phyloP scores from a whole-genome alignment of 139 green algal genomes.

The Micromonas commoda region DNA sequence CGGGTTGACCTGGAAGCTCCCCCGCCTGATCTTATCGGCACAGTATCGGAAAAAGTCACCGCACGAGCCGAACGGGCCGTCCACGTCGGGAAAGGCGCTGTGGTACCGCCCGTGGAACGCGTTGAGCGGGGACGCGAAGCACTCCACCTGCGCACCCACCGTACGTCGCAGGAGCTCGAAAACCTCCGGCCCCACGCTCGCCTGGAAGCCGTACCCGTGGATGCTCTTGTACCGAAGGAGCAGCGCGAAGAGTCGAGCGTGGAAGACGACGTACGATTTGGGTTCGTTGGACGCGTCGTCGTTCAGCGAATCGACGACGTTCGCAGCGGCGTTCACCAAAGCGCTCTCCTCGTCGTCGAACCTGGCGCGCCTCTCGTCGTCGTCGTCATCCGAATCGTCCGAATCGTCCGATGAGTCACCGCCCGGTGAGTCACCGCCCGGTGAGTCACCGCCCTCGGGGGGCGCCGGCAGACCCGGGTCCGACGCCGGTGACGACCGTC shows the following conservation, averaged over 20 bases:
- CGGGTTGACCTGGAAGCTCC: constrained; percentile 21
- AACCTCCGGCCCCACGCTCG: background rate
- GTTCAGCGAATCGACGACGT: too few species aligned
- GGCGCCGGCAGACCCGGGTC: too few species aligned
- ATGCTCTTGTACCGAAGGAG: constrained; percentile 24
- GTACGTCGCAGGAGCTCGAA: background rate
- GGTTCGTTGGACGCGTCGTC: too few species aligned
- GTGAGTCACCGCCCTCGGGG: too few species aligned
- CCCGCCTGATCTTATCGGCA: background rate
- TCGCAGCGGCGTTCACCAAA: too few species aligned
- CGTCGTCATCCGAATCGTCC: background rate
- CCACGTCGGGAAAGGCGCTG: constrained; percentile 24
- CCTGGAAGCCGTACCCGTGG: constrained; percentile 27
- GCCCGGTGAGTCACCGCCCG: background rate
- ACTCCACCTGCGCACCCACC: constrained; percentile 4
- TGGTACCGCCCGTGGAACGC: background rate
- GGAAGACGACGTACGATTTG: background rate
- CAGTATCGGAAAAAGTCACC: constrained; percentile 5
- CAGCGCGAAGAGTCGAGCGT: constrained; percentile 17
- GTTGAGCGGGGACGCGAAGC: constrained; percentile 28
- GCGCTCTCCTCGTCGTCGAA: too few species aligned
- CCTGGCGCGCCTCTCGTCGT: background rate
- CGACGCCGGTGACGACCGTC: too few species aligned
- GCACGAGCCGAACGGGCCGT: constrained; percentile 15
- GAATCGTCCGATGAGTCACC: background rate